phyloP scores from a whole-genome alignment of 768 basidiomycete genomes.

The Ramaria sp. region DNA sequence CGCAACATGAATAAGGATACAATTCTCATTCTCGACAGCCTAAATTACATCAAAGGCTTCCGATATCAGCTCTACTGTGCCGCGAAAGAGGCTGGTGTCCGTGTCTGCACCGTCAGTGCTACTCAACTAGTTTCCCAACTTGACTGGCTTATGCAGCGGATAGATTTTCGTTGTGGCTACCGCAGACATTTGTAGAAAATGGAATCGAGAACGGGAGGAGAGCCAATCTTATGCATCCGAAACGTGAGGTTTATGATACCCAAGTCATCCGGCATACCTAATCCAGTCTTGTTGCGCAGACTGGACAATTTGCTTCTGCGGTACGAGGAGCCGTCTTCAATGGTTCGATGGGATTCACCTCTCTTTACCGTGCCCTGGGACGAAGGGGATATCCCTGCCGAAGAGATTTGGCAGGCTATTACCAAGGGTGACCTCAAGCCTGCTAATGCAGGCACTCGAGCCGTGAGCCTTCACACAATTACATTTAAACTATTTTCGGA shows the following conservation, averaged over 20 bases:
- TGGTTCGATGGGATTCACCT: slow-evolving; percentile 99
- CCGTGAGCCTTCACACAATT: slow-evolving; percentile 35
- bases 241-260: slow-evolving; percentile 44
- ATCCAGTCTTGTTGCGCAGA: slow-evolving; percentile 26
- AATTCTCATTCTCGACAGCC: slow-evolving; percentile 79
- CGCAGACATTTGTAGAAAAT: slow-evolving; percentile 61
- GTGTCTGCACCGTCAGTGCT: slow-evolving; percentile 73
- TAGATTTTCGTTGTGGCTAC: slow-evolving; percentile 71
- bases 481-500: background rate
- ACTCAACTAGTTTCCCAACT: slow-evolving; percentile 4
- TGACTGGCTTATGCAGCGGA: slow-evolving; percentile 14
- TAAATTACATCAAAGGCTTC: slow-evolving; percentile 98
- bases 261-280: background rate
- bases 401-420: slow-evolving; percentile 72
- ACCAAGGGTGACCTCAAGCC: slow-evolving; percentile 74
- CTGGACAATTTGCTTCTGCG: slow-evolving; percentile 80
- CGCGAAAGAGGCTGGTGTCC: slow-evolving; percentile 74
- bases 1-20: slow-evolving; percentile 60
- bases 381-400: slow-evolving; percentile 52
- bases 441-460: slow-evolving; percentile 74
- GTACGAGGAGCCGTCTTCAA: slow-evolving; percentile 94
- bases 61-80: slow-evolving; percentile 98
- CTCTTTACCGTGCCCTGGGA: slow-evolving; percentile 77
- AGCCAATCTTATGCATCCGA: slow-evolving; percentile 45
- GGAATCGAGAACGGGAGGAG: slow-evolving; percentile 51